phyloP scores from a whole-genome alignment of 345 rosid genomes.

The Corchorus capsularis region DNA sequence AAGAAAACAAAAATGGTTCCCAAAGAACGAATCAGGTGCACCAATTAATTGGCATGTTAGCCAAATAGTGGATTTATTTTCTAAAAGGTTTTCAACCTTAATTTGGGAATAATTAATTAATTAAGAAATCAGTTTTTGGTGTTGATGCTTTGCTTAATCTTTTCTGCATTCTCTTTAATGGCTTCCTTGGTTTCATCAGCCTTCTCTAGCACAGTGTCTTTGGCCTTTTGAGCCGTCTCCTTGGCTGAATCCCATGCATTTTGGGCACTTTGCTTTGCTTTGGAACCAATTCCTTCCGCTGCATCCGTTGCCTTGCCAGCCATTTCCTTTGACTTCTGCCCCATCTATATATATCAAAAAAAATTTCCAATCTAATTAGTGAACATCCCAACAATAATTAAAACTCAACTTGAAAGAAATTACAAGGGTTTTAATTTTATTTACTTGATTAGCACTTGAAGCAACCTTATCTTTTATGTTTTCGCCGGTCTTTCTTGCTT shows the following conservation, averaged over 20 bases:
- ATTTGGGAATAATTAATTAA: background rate
- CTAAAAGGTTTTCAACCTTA: background rate
- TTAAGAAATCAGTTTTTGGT: slow-evolving; percentile 20
- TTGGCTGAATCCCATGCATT: slow-evolving; percentile 37
- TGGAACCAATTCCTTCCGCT: slow-evolving; percentile 22
- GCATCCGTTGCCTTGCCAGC: slow-evolving; percentile 17
- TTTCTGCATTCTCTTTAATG: slow-evolving; percentile 37
- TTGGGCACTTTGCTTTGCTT: slow-evolving; percentile 33
- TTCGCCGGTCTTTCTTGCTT: slow-evolving; percentile 9
- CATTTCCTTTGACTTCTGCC: slow-evolving; percentile 20
- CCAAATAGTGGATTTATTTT: background rate
- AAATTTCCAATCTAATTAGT: background rate
- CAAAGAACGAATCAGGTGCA: background rate
- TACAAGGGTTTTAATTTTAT: background rate
- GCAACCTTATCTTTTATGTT: slow-evolving; percentile 26
- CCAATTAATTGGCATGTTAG: background rate
- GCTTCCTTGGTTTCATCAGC: slow-evolving; percentile 38
- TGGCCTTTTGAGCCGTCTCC: slow-evolving; percentile 38
- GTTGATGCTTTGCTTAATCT: slow-evolving; percentile 42
- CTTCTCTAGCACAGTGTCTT: slow-evolving; percentile 27
- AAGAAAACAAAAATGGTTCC: background rate
- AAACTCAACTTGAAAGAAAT: no score
- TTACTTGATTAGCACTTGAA: slow-evolving; percentile 31
- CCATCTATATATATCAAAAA: slow-evolving; percentile 8
- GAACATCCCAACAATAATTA: background rate